A percentile compares a stretch with the other conserved stretches of the same genome.
phyloP scores from a whole-genome alignment of 768 basidiomycete genomes.

The Rhodotorula sphaerocarpa region DNA sequence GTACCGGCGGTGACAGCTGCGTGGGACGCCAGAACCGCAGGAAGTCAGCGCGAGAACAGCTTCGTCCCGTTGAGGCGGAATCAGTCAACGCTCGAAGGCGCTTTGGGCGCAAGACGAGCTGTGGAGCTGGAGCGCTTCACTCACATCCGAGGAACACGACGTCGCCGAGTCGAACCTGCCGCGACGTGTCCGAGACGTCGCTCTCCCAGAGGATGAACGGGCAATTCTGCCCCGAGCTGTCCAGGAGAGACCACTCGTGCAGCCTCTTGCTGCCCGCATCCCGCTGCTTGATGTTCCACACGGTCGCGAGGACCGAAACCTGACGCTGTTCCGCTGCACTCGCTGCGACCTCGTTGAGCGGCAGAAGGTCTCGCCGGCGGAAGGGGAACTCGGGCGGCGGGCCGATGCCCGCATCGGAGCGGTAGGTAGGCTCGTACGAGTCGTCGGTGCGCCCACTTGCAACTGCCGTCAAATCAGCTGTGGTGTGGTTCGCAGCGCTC shows the following conservation, averaged over 20 bases:
- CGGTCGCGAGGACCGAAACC: conserved; percentile 7
- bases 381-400: conserved; percentile 7
- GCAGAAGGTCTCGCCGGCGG: neutral
- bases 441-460: neutral
- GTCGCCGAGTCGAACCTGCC: conserved; percentile 7
- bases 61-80: neutral
- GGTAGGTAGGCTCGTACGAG: neutral
- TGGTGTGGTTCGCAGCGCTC: neutral
- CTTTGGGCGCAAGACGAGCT: no score
- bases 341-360: neutral
- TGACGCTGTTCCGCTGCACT: neutral
- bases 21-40: no score
- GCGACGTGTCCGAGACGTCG: neutral
- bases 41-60: neutral
- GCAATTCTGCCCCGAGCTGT: neutral
- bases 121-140: no score
- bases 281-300: neutral
- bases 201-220: conserved; percentile 10
- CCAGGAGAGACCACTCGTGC: neutral
- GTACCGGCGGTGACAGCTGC: neutral
- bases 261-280: neutral
- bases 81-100: neutral
- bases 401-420: conserved; percentile 4
- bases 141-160: conserved; percentile 21
- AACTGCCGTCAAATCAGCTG: neutral